A percentile compares a stretch with the other conserved stretches of the same genome.
phyloP scores from a whole-genome alignment of 2,329 filamentous ascomycete species.

The Colletotrichum viniferum region DNA sequence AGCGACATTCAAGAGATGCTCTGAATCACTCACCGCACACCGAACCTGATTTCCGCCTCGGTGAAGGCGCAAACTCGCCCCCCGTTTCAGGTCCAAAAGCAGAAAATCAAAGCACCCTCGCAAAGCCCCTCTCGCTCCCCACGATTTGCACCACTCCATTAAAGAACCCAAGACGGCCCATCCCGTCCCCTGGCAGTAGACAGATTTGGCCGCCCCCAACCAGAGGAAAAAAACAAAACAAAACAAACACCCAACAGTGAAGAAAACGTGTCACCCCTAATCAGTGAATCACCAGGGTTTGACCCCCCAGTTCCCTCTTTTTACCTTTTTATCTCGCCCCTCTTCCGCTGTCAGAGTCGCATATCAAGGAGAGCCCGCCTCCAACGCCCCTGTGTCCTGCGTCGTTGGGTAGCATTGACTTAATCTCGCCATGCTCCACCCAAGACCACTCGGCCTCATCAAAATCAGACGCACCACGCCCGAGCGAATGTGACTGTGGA shows the following conservation, averaged over 20 bases:
- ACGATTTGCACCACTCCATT: not conserved
- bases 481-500: not conserved
- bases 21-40: not conserved
- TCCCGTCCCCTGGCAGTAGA: not conserved
- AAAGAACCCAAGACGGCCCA: not conserved
- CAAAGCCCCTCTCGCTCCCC: not conserved
- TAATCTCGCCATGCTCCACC: slow-evolving; percentile 19
- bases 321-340: not conserved
- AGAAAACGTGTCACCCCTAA: not conserved
- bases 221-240: not conserved
- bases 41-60: not conserved
- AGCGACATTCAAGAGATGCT: not conserved
- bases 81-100: not conserved
- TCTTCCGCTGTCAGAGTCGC: not conserved
- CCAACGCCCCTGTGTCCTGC: not conserved
- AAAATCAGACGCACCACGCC: slow-evolving; percentile 1
- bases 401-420: slow-evolving; percentile 12
- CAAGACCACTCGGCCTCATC: not conserved
- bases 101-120: not conserved
- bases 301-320: not conserved
- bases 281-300: not conserved
- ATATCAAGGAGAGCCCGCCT: not conserved
- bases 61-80: not conserved
- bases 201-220: not conserved
- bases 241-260: not conserved